phyloP scores from a whole-genome alignment of 2,329 filamentous ascomycete species.

The Uncinocarpus reesii region DNA sequence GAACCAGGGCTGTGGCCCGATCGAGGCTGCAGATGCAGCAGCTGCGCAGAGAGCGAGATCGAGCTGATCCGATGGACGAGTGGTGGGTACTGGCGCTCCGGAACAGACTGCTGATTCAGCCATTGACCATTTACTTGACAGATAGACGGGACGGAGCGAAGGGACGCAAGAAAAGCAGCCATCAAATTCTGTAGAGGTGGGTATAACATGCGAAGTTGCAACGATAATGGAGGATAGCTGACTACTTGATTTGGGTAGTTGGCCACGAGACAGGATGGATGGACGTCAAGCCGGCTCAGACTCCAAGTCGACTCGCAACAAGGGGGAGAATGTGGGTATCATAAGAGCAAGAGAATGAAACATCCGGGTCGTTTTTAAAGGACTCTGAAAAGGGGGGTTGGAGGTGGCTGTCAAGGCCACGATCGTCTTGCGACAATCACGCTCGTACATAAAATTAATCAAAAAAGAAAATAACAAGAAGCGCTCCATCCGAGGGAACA shows the following conservation, averaged over 20 bases:
- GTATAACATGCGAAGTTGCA: neutral
- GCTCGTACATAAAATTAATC: too few species aligned
- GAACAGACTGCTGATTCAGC: slow-evolving; percentile 10
- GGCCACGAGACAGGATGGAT: slow-evolving; percentile 4
- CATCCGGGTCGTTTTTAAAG: neutral
- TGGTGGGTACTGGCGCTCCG: slow-evolving; percentile 4
- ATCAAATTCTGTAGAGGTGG: slow-evolving; percentile 4
- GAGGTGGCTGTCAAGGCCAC: neutral
- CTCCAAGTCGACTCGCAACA: neutral
- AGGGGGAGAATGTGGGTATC: neutral
- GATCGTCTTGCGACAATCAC: neutral
- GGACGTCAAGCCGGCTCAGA: neutral
- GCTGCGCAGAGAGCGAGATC: neutral
- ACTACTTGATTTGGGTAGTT: slow-evolving; percentile 9
- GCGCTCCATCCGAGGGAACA: neutral
- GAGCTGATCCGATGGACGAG: neutral
- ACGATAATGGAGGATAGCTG: neutral
- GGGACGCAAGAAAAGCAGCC: slow-evolving; percentile 7
- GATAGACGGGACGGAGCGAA: neutral
- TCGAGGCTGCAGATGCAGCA: neutral
- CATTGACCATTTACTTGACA: slow-evolving; percentile 10
- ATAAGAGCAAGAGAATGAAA: neutral
- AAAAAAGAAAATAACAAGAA: neutral
- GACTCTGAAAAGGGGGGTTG: neutral
- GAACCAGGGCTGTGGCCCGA: slow-evolving; percentile 4